Percentiles rank a stretch among this genome's conserved stretches.
Conservation (phyloP, 805 yeast genomes). For the Schwanniomyces polymorphus region DNA sequence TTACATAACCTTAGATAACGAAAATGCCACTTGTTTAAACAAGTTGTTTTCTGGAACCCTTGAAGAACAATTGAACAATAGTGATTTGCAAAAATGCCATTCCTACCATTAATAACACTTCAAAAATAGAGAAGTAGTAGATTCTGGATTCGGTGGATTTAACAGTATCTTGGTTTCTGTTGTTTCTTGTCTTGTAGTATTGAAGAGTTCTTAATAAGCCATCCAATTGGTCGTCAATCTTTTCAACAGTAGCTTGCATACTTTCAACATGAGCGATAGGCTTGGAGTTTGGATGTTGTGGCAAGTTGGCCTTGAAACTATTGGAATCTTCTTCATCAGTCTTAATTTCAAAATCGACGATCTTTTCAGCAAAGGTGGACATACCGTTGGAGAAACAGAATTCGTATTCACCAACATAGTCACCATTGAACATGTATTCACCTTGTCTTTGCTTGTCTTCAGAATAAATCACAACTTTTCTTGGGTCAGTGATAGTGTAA, state of each 20-base stretch:
- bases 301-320: conserved; percentile 60
- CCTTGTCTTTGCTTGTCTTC: conserved; percentile 74
- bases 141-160: conserved; percentile 75
- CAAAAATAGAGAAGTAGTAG: conserved; percentile 71
- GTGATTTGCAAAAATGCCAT: conserved; percentile 71
- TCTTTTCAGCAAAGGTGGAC: conserved; percentile 80
- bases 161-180: conserved; percentile 88
- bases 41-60: conserved; percentile 65
- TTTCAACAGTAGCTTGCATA: conserved; percentile 54
- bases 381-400: conserved; percentile 83
- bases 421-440: conserved; percentile 71
- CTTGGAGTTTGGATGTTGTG: conserved; percentile 47
- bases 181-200: conserved; percentile 86
- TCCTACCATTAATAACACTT: conserved; percentile 70
- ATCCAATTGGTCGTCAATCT: conserved; percentile 60
- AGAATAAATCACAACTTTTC: conserved; percentile 49
- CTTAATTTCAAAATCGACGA: conserved; percentile 78
- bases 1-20: background rate
- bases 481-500: conserved; percentile 61
- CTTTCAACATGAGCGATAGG: conserved; percentile 54
- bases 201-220: conserved; percentile 60
- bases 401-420: conserved; percentile 73
- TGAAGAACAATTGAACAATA: conserved; percentile 70
- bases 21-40: conserved; percentile 33
- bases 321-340: conserved; percentile 40